Conservation (phyloP, 1,139 yeast species). For the Kluyveromyces sp. region DNA sequence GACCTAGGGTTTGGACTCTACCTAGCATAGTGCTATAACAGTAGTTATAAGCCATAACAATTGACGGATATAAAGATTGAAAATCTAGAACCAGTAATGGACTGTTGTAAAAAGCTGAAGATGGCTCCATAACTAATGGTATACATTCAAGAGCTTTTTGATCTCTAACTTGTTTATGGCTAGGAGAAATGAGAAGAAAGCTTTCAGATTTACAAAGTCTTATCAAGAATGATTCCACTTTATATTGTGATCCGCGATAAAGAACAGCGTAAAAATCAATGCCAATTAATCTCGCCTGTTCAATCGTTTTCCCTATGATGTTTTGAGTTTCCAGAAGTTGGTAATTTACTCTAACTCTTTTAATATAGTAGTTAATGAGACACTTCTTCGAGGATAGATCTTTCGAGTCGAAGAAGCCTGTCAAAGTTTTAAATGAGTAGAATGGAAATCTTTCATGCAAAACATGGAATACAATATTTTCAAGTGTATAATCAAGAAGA, state of each 20-base stretch:
- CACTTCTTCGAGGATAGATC: slow-evolving; percentile 28
- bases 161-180: slow-evolving; percentile 69
- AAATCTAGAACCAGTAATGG: slow-evolving; percentile 88
- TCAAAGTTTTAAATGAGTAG: slow-evolving; percentile 44
- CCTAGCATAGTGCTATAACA: slow-evolving; percentile 88
- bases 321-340: slow-evolving; percentile 56
- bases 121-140: slow-evolving; percentile 90
- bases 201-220: slow-evolving; percentile 73
- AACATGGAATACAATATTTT: slow-evolving; percentile 62
- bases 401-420: slow-evolving; percentile 39
- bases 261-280: slow-evolving; percentile 83
- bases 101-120: slow-evolving; percentile 73
- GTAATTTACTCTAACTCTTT: slow-evolving; percentile 42
- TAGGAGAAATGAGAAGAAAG: slow-evolving; percentile 67
- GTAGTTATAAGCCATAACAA: slow-evolving; percentile 84
- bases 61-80: slow-evolving; percentile 88
- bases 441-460: slow-evolving; percentile 63
- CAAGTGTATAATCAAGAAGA: slow-evolving; percentile 64
- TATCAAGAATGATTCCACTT: slow-evolving; percentile 76
- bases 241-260: slow-evolving; percentile 87
- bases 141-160: slow-evolving; percentile 84
- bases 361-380: slow-evolving; percentile 46
- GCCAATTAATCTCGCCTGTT: slow-evolving; percentile 80
- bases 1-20: slow-evolving; percentile 45
- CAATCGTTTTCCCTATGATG: slow-evolving; percentile 62